Evolutionary conservation across 1,284 basidiomycete species (phyloP).

Genomic region (Kwoniella shivajii): DNA sequence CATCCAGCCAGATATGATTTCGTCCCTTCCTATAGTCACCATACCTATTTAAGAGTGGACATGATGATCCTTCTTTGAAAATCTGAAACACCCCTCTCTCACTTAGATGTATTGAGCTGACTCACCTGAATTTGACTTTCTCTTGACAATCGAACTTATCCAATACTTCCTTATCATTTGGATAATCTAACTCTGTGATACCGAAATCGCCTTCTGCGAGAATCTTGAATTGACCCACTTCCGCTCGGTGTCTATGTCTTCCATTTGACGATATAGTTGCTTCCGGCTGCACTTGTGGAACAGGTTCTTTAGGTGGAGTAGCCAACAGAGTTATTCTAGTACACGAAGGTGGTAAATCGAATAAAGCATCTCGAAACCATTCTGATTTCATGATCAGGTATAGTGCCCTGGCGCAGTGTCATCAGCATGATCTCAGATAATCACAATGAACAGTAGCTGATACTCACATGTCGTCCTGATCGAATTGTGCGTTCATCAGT

Average conservation of each 20-base stretch:
- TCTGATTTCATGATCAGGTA: slow-evolving; percentile 91
- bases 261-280: slow-evolving; percentile 27
- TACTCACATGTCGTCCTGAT: slow-evolving; percentile 66
- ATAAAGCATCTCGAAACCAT: slow-evolving; percentile 88
- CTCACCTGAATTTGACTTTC: slow-evolving; percentile 72
- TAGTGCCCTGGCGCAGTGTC: slow-evolving; percentile 65
- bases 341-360: slow-evolving; percentile 81
- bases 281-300: slow-evolving; percentile 26
- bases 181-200: slow-evolving; percentile 90
- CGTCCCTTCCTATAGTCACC: no score
- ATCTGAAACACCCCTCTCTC: not conserved
- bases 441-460: not conserved
- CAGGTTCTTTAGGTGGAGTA: slow-evolving; percentile 60
- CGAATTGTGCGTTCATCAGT: slow-evolving; percentile 75
- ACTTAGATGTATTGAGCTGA: not conserved
- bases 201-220: slow-evolving; percentile 77
- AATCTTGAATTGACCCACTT: slow-evolving; percentile 69
- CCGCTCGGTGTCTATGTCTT: slow-evolving; percentile 20
- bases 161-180: slow-evolving; percentile 83
- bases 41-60: no score
- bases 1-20: no score
- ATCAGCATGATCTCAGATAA: no score
- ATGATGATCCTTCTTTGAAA: not conserved
- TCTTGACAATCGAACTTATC: slow-evolving; percentile 79
- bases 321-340: slow-evolving; percentile 80